Conservation (phyloP, 805 yeast genomes). For the Barnettozyma salicaria region DNA sequence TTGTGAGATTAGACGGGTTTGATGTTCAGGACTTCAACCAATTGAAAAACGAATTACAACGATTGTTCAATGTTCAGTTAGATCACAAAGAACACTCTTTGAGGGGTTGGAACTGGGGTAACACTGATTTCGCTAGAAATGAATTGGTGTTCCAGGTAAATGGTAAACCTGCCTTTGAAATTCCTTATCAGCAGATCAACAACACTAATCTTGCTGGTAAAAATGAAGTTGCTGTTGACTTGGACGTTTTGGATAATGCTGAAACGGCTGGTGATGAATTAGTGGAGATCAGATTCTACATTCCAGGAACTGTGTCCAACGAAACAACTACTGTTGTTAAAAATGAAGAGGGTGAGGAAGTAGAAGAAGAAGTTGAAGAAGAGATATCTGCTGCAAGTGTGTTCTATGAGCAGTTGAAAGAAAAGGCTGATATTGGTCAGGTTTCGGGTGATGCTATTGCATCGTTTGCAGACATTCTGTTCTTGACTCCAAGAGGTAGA, state of each 20-base stretch:
- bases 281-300: constrained; percentile 88
- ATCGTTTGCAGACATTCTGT: constrained; percentile 82
- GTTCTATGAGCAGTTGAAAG: constrained; percentile 87
- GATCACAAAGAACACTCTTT: constrained; percentile 88
- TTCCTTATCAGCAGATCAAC: constrained; percentile 73
- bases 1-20: constrained; percentile 86
- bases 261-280: constrained; percentile 88
- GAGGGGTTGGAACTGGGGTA: constrained; percentile 99
- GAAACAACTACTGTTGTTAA: constrained; percentile 17
- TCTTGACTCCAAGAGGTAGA: constrained; percentile 97
- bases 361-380: constrained; percentile 29
- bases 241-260: constrained; percentile 49
- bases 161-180: constrained; percentile 85
- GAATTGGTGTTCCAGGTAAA: constrained; percentile 83
- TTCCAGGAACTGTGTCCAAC: constrained; percentile 72
- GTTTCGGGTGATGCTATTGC: constrained; percentile 93
- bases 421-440: constrained; percentile 90
- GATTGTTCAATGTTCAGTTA: constrained; percentile 64
- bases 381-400: constrained; percentile 71
- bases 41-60: constrained; percentile 76
- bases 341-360: constrained; percentile 30
- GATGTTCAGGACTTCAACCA: constrained; percentile 76
- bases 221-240: constrained; percentile 88
- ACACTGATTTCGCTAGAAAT: constrained; percentile 83
- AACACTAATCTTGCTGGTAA: constrained; percentile 89